Percentiles rank a stretch among this genome's conserved stretches.
phyloP scores from a whole-genome alignment of 2,329 filamentous ascomycete species.

The Ramularia collo-cygni region DNA sequence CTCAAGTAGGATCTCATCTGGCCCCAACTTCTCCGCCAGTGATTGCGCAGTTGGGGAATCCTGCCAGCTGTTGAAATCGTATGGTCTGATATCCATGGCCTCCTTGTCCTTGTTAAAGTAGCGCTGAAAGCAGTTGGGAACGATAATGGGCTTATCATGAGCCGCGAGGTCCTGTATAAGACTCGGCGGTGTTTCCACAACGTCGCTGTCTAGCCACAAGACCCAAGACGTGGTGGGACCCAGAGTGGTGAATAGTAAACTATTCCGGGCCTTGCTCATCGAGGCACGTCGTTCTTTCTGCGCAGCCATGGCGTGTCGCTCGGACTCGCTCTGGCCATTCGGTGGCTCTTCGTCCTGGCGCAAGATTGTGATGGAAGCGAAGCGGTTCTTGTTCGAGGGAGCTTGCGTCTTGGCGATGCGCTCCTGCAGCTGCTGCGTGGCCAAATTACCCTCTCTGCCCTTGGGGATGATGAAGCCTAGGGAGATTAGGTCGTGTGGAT shows the following conservation, averaged over 20 bases:
- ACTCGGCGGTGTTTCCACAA: slow-evolving; percentile 75
- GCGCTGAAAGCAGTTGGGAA: slow-evolving; percentile 91
- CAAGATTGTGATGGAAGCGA: slow-evolving; percentile 88
- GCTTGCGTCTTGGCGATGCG: slow-evolving; percentile 81
- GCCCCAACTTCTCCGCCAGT: slow-evolving; percentile 71
- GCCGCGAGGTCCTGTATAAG: slow-evolving; percentile 86
- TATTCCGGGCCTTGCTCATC: slow-evolving; percentile 92
- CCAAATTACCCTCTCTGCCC: slow-evolving; percentile 82
- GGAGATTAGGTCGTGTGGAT: slow-evolving; percentile 91
- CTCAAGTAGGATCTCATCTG: slow-evolving; percentile 87
- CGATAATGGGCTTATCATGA: slow-evolving; percentile 85
- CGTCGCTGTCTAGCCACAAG: slow-evolving; percentile 88
- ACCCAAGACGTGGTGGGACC: slow-evolving; percentile 92
- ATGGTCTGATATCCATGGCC: slow-evolving; percentile 68
- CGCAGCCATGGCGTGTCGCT: slow-evolving; percentile 85
- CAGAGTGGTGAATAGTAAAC: slow-evolving; percentile 87
- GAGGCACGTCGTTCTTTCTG: slow-evolving; percentile 80
- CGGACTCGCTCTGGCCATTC: slow-evolving; percentile 72
- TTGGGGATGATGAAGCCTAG: slow-evolving; percentile 95
- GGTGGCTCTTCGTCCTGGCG: slow-evolving; percentile 90
- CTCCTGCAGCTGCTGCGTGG: slow-evolving; percentile 74
- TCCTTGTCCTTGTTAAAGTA: slow-evolving; percentile 64
- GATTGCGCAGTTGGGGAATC: slow-evolving; percentile 75
- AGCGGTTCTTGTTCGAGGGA: slow-evolving; percentile 71
- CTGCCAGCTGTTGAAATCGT: slow-evolving; percentile 97